phyloP scores from a whole-genome alignment of 176 grass and related monocot species.

The Dendrocalamus sinicus region DNA sequence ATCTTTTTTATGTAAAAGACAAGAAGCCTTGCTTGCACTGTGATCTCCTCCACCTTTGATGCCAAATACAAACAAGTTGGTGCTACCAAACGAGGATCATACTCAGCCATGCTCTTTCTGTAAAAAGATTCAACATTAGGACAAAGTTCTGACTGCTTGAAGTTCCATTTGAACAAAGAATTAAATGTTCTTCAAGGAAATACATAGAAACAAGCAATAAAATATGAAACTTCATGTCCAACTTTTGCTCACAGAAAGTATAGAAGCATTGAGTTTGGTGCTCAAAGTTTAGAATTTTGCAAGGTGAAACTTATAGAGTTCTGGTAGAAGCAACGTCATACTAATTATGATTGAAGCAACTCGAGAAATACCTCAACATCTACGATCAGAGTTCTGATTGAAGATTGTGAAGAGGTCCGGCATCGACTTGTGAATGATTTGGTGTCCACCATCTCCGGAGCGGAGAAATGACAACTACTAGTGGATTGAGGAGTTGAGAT shows the following conservation, averaged over 20 bases:
- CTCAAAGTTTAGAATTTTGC: background rate
- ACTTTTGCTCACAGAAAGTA: constrained; percentile 22
- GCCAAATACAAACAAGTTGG: constrained; percentile 98
- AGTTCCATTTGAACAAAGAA: background rate
- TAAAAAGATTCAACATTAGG: constrained; percentile 22
- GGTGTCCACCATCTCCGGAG: too few relatives aligned
- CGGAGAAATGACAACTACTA: too few relatives aligned
- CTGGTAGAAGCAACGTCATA: background rate
- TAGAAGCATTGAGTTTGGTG: background rate
- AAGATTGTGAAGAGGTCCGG: background rate
- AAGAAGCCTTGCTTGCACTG: constrained; percentile 95
- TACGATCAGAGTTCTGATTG: background rate
- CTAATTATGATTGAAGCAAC: background rate
- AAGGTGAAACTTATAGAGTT: background rate
- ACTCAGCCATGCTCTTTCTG: constrained; percentile 92
- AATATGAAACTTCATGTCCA: background rate
- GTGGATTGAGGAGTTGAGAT: too few relatives aligned
- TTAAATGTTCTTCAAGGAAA: constrained; percentile 1
- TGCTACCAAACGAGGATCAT: constrained; percentile 89
- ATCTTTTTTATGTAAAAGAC: constrained; percentile 99
- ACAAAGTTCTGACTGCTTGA: background rate
- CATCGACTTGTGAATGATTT: too few relatives aligned
- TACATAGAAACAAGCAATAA: background rate
- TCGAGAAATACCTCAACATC: background rate
- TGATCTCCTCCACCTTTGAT: constrained; percentile 96